Evolutionary conservation across 78 protist species (phyloP).

Genomic region (Dictyostelium capitatum): DNA sequence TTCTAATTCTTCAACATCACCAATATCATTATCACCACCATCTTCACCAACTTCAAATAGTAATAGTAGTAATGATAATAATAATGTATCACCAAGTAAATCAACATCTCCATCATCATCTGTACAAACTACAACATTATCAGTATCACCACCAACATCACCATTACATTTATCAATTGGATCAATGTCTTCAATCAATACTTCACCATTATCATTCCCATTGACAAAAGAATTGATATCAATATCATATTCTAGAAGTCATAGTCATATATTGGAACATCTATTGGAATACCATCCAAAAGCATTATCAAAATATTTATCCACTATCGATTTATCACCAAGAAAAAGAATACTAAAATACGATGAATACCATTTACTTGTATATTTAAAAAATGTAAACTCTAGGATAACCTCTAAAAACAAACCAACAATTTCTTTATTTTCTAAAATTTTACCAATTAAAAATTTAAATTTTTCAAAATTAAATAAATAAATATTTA

Average conservation of each 20-base stretch:
- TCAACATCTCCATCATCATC: neutral
- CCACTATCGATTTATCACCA: neutral
- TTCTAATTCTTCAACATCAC: neutral
- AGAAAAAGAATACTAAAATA: conserved; percentile 1
- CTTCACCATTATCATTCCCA: conserved; percentile 6
- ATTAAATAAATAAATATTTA: neutral
- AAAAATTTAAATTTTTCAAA: neutral
- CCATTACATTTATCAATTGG: neutral
- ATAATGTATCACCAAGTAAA: neutral
- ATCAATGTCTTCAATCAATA: neutral
- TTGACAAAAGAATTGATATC: neutral
- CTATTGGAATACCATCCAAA: conserved; percentile 5
- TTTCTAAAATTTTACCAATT: conserved; percentile 14
- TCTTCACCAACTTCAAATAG: neutral
- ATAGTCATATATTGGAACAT: conserved; percentile 16
- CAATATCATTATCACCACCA: neutral
- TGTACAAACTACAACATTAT: neutral
- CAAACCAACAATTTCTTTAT: neutral
- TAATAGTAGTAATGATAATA: neutral
- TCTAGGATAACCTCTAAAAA: neutral
- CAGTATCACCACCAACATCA: neutral
- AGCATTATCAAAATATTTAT: conserved; percentile 4
- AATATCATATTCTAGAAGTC: conserved; percentile 8
- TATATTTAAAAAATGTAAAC: neutral
- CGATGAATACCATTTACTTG: neutral